Conservation (phyloP, 2,329 filamentous ascomycete genomes). For the Fusarium tanahbumbuense region DNA sequence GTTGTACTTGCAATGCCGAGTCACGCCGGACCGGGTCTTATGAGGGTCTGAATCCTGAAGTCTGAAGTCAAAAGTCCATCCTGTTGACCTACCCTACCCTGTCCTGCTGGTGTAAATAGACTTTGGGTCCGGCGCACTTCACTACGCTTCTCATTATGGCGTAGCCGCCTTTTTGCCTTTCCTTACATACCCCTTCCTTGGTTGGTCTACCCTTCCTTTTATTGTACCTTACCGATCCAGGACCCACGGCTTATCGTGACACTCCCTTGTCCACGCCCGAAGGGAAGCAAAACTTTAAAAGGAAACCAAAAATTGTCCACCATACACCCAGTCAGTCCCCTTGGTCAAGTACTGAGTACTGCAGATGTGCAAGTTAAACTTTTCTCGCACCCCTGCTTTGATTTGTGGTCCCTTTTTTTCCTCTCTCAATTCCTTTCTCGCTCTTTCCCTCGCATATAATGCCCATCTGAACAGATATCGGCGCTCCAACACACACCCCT, state of each 20-base stretch:
- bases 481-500: conserved; percentile 22
- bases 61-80: conserved; percentile 22
- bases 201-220: conserved; percentile 19
- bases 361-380: conserved; percentile 14
- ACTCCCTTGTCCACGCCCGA: conserved; percentile 30
- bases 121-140: conserved; percentile 38
- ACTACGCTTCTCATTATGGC: conserved; percentile 23
- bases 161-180: conserved; percentile 33
- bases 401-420: conserved; percentile 20
- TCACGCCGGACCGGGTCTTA: conserved; percentile 33
- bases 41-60: conserved; percentile 18
- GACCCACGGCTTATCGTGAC: conserved; percentile 21
- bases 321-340: conserved; percentile 23
- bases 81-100: conserved; percentile 30
- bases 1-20: conserved; percentile 26
- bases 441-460: conserved; percentile 13
- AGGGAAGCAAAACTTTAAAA: conserved; percentile 37
- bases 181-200: conserved; percentile 22
- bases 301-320: conserved; percentile 31
- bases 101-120: conserved; percentile 42
- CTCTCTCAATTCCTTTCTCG: conserved; percentile 2
- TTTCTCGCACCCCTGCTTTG: conserved; percentile 26
- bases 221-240: background rate
- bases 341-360: conserved; percentile 28
- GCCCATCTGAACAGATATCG: conserved; percentile 11